Percentiles rank a stretch among this genome's conserved stretches.
These are phyloP conservation scores for Colletotrichum chrysophilum DNA, from an alignment of 2,329 filamentous ascomycete species.

Conservation along the genomic window DNA sequence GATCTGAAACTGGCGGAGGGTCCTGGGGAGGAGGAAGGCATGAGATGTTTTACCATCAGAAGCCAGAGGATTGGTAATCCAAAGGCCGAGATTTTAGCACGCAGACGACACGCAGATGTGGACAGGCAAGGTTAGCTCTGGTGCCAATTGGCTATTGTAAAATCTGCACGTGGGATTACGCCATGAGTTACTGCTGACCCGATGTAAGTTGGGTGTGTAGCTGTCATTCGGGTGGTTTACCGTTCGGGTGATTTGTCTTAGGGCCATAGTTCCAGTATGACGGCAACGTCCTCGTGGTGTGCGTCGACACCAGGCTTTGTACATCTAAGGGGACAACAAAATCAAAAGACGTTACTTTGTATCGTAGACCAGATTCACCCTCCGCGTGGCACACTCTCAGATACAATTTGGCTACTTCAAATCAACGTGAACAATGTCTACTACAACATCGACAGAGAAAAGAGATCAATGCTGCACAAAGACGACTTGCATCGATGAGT, in stretches of 20 bases:
- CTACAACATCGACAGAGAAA: not conserved
- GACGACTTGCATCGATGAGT: not conserved
- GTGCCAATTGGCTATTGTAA: not conserved
- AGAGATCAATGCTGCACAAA: not conserved
- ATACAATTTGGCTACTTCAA: not conserved
- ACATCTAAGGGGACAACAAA: not conserved
- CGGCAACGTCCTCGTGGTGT: not conserved
- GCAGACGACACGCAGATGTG: not conserved
- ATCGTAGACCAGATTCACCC: not conserved
- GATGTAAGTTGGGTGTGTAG: not conserved
- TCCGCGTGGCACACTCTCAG: not conserved
- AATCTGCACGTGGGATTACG: too few species aligned
- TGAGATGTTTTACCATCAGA: not conserved
- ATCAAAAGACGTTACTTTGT: not conserved
- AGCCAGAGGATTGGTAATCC: conserved; percentile 5
- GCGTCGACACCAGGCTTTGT: not conserved
- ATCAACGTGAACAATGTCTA: not conserved
- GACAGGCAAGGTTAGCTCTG: not conserved
- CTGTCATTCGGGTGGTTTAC: not conserved
- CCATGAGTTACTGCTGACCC: too few species aligned
- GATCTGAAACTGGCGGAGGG: not conserved
- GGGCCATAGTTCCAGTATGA: not conserved
- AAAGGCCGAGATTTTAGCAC: not conserved
- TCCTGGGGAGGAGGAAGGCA: not conserved
- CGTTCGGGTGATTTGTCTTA: not conserved